Base-by-base conservation (phyloP, 345 rosid genomes). In the Salix arbutifolia region DNA sequence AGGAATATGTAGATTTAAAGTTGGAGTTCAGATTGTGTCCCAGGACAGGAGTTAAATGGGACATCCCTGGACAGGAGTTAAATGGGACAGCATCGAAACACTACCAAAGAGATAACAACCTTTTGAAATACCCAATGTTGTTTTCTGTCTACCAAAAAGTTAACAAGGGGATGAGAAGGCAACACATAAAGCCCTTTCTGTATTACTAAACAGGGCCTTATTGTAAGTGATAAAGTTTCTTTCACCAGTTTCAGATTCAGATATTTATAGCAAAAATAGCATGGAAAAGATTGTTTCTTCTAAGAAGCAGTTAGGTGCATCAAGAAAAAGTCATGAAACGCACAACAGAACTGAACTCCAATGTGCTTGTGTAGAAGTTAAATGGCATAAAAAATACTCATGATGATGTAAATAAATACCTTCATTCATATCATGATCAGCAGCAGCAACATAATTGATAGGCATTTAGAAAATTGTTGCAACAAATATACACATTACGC, bases 401-500 rank as follows among this genome's bases (percentile, higher is more conserved):
- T 70, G 71, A 64, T 61, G 52, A 75, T 70, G 67, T 61, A 82
- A 73, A 74, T 44, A 68, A 76, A 77, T 65, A 70, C 74, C 78
- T 76, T 69, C 79, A 78, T 46, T 66, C 62, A 78, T 21, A 76
- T 31, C 56, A 23, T 52, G 75, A 74, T 78, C 65, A 65, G 42
- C 64, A 70, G 70, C 75, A 69, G 25, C 70, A 77, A 40, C 66
- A 70, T 26, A 72, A 80, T 71, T 40, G 75, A 74, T 76, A 38
- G 76, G 76, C 76, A 78, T 71, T 81, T 73, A 77, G 76, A 81
- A 69, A 88, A 85, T 78, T 80, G 76, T 73, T 81, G 83, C 73
- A 85, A 77, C 82, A 86, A 82, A 82, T 88, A 85, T 88, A 85
- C 87, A 90, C 86, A 88, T 75, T 86, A 76, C 75, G 86, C 84